A percentile compares a stretch with the other conserved stretches of the same genome.
These are phyloP conservation scores for Pyrus communis DNA, from an alignment of 306 rosid species.

Conservation along the genomic window DNA sequence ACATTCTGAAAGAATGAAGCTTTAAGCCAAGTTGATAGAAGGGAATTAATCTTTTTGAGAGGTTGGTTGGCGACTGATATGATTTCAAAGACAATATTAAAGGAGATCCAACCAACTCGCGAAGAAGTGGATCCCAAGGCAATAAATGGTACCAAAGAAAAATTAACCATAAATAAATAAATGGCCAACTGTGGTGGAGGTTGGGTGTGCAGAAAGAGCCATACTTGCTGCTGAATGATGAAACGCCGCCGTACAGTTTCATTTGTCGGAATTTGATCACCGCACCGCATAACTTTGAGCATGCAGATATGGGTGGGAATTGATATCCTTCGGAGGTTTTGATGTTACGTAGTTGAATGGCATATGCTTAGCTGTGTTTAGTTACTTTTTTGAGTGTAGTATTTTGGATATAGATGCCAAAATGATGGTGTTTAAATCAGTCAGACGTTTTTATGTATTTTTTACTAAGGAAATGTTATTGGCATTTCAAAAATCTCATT, in stretches of 20 bases:
- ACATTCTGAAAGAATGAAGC: not conserved
- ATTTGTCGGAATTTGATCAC: not conserved
- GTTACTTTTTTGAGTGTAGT: not conserved
- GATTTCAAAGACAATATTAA: constrained; percentile 9
- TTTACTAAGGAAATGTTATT: too few relatives aligned
- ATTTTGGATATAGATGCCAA: too few relatives aligned
- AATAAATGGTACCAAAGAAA: constrained; percentile 17
- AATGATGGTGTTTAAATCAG: too few relatives aligned
- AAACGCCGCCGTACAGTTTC: not conserved
- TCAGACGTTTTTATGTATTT: not conserved
- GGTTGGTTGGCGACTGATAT: not conserved
- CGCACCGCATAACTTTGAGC: not conserved
- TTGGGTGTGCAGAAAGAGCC: not conserved
- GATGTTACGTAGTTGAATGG: not conserved
- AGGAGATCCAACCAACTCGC: constrained; percentile 32
- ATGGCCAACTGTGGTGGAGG: not conserved
- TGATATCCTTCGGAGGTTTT: not conserved
- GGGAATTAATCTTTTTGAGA: not conserved
- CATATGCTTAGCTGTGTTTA: not conserved
- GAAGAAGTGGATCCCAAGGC: constrained; percentile 9
- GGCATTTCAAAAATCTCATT: too few relatives aligned
- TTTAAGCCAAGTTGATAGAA: not conserved
- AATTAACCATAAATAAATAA: not conserved
- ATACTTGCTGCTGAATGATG: not conserved
- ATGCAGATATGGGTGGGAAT: not conserved